A percentile compares a stretch with the other conserved stretches of the same genome.
phyloP scores from a whole-genome alignment of 495 filamentous ascomycete species.

The Margaritispora aquatica region DNA sequence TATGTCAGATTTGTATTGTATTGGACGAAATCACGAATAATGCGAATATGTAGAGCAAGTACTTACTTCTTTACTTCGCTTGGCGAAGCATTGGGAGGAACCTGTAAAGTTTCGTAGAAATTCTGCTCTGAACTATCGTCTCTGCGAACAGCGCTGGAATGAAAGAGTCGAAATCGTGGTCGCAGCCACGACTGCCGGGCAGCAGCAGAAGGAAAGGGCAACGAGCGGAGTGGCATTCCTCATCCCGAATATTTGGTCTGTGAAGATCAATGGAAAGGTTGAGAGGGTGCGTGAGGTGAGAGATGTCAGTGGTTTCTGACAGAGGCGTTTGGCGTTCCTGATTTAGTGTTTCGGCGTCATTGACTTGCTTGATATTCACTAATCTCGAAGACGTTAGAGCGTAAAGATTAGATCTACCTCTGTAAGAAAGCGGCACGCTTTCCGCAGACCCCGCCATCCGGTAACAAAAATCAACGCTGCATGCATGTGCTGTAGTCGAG shows the following conservation, averaged over 20 bases:
- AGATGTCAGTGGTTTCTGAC: background rate
- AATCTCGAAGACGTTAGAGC: background rate
- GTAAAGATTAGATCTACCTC: background rate
- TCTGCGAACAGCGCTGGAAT: slow-evolving; percentile 30
- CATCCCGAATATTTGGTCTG: slow-evolving; percentile 8
- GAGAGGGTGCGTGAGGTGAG: background rate
- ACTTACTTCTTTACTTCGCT: slow-evolving; percentile 78
- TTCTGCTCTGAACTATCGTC: slow-evolving; percentile 32
- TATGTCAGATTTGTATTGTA: no score
- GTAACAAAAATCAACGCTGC: background rate
- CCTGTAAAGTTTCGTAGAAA: slow-evolving; percentile 79
- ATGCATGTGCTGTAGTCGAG: background rate
- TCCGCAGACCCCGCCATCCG: background rate
- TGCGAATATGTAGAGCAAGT: no score
- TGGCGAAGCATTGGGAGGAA: slow-evolving; percentile 60
- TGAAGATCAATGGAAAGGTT: background rate
- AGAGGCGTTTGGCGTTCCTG: background rate
- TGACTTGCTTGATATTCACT: background rate
- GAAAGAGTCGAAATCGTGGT: slow-evolving; percentile 29
- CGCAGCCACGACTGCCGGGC: background rate
- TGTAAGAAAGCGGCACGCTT: background rate
- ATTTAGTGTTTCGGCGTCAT: background rate
- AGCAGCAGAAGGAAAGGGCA: slow-evolving; percentile 21
- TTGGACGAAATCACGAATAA: no score
- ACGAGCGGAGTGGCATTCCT: slow-evolving; percentile 26